Conservation (phyloP, 768 basidiomycete species). For the Mycena amicta region DNA sequence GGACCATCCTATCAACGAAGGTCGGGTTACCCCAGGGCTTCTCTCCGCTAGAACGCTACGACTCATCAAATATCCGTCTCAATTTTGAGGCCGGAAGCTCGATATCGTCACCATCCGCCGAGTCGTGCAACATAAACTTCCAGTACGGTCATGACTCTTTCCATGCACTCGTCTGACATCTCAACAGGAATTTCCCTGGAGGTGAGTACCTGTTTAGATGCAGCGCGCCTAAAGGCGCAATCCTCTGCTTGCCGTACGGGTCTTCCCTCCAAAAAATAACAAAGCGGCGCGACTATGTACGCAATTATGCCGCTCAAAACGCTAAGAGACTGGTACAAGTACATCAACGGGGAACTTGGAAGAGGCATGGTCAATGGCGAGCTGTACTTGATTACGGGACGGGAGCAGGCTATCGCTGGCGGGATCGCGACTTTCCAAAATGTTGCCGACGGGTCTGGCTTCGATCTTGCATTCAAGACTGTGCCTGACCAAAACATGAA, state of each 20-base stretch:
- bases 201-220: not conserved
- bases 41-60: not conserved
- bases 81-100: not conserved
- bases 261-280: conserved; percentile 11
- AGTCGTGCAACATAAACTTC: not conserved
- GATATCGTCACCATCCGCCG: not conserved
- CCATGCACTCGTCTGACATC: not conserved
- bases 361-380: conserved; percentile 14
- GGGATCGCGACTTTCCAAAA: conserved; percentile 20
- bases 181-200: not conserved
- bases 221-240: conserved; percentile 12
- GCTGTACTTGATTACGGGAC: conserved; percentile 26
- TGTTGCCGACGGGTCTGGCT: not conserved
- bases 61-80: not conserved
- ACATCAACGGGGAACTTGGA: conserved; percentile 11
- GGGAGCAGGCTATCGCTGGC: conserved; percentile 20
- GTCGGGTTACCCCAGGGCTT: conserved; percentile 31
- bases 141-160: not conserved
- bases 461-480: not conserved
- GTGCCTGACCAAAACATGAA: no score
- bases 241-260: conserved; percentile 22
- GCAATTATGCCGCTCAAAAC: conserved; percentile 16
- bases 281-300: not conserved
- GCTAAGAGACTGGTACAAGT: conserved; percentile 24
- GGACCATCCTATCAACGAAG: conserved; percentile 27